Evolutionary conservation across 192 early-diverging fungal genomes (phyloP).

Genomic region (Anaeromyces robustus): DNA sequence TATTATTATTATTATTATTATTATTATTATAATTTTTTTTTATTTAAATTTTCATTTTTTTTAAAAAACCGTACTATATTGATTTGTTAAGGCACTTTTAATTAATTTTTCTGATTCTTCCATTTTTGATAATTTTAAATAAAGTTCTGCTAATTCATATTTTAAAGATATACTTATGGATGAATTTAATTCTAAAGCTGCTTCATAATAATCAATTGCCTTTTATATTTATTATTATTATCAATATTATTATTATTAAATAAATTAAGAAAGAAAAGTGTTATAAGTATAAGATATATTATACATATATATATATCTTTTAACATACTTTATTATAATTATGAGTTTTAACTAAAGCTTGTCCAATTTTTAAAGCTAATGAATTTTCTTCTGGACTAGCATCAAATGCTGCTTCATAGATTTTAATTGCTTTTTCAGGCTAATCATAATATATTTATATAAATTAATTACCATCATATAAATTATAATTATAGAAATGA

Average conservation of each 20-base stretch:
- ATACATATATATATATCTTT: too few relatives aligned
- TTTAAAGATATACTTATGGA: constrained; percentile 10
- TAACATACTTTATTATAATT: constrained; percentile 18
- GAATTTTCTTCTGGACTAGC: constrained; percentile 13
- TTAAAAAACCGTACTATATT: too few relatives aligned
- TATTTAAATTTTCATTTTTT: too few relatives aligned
- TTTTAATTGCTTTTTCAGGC: constrained; percentile 32
- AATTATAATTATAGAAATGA: too few relatives aligned
- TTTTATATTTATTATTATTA: background rate
- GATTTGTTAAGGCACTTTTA: constrained; percentile 9
- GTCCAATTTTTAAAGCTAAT: constrained; percentile 26
- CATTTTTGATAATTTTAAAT: constrained; percentile 17
- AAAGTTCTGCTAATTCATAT: constrained; percentile 23
- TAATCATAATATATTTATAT: background rate
- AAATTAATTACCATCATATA: too few relatives aligned
- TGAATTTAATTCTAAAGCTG: constrained; percentile 13
- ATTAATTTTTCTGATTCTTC: constrained; percentile 21
- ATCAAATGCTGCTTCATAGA: constrained; percentile 30
- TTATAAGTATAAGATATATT: too few relatives aligned
- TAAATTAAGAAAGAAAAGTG: too few relatives aligned
- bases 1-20: too few relatives aligned
- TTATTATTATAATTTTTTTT: too few relatives aligned
- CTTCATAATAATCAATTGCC: constrained; percentile 27
- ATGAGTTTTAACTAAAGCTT: constrained; percentile 26
- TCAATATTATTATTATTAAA: background rate